Evolutionary conservation across 2,329 filamentous ascomycete species (phyloP).

Genomic region (Cercospora citrullina): DNA sequence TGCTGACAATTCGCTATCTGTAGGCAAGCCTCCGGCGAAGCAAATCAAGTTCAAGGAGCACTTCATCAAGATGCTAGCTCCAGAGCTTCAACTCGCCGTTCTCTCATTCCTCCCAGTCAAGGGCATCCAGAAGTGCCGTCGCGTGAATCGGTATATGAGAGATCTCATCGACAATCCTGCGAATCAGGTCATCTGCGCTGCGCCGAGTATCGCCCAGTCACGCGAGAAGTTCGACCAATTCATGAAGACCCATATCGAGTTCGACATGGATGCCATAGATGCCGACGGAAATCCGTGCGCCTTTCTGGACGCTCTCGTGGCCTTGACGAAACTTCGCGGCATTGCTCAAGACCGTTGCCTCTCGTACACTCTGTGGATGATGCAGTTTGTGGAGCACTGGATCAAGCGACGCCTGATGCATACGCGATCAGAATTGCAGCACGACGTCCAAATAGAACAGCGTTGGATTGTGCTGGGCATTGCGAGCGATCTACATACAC

Average conservation of each 20-base stretch:
- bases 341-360: neutral
- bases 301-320: neutral
- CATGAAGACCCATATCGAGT: neutral
- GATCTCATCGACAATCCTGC: neutral
- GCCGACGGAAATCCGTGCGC: neutral
- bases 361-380: neutral
- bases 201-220: neutral
- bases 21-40: neutral
- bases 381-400: neutral
- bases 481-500: neutral
- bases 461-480: too few relatives aligned
- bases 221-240: neutral
- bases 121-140: constrained; percentile 11
- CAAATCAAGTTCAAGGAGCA: neutral
- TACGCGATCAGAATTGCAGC: neutral
- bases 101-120: neutral
- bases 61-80: neutral
- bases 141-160: constrained; percentile 5
- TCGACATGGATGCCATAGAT: neutral
- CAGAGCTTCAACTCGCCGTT: constrained; percentile 8
- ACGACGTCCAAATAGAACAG: neutral
- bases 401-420: neutral
- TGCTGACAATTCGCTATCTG: neutral
- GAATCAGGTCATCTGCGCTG: constrained; percentile 6
- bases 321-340: neutral